phyloP scores from a whole-genome alignment of 768 basidiomycete genomes.

The Suillus ampliporus region DNA sequence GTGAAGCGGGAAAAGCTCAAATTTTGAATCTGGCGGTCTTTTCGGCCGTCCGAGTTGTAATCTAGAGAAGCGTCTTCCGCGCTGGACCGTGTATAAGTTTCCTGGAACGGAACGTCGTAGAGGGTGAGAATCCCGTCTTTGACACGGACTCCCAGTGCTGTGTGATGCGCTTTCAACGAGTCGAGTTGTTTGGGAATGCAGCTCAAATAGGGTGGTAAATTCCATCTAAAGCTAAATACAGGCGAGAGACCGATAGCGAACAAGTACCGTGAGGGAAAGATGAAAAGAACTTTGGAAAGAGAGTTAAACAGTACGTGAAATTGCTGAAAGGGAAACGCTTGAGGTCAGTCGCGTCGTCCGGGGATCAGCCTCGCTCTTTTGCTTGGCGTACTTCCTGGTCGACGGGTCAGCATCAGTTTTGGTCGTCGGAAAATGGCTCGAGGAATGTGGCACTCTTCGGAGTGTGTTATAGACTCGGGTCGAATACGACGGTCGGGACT shows the following conservation, averaged over 20 bases:
- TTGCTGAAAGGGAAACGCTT: conserved; percentile 81
- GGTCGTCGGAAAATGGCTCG: conserved; percentile 58
- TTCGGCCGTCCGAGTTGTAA: conserved; percentile 70
- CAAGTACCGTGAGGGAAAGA: conserved; percentile 86
- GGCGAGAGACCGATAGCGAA: conserved; percentile 85
- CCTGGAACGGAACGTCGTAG: conserved; percentile 82
- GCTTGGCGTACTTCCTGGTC: conserved; percentile 58
- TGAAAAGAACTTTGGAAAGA: conserved; percentile 84
- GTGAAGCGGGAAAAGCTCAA: conserved; percentile 87
- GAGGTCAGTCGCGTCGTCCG: conserved; percentile 66
- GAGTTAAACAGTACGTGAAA: conserved; percentile 84
- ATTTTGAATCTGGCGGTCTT: conserved; percentile 76
- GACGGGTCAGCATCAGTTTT: conserved; percentile 75
- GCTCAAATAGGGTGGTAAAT: conserved; percentile 82
- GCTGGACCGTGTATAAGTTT: conserved; percentile 77
- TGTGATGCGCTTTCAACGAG: conserved; percentile 79
- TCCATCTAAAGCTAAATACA: conserved; percentile 87
- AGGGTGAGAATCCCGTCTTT: conserved; percentile 75
- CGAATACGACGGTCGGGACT: conserved; percentile 60
- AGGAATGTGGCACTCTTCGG: conserved; percentile 66
- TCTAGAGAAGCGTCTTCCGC: conserved; percentile 78
- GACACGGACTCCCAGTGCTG: conserved; percentile 63
- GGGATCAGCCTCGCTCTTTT: conserved; percentile 57
- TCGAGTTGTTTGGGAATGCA: conserved; percentile 88
- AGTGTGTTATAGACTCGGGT: conserved; percentile 69